These are phyloP conservation scores for Leptosphaerulina australis DNA, from an alignment of 2,329 filamentous ascomycete genomes.

Conservation along the genomic window DNA sequence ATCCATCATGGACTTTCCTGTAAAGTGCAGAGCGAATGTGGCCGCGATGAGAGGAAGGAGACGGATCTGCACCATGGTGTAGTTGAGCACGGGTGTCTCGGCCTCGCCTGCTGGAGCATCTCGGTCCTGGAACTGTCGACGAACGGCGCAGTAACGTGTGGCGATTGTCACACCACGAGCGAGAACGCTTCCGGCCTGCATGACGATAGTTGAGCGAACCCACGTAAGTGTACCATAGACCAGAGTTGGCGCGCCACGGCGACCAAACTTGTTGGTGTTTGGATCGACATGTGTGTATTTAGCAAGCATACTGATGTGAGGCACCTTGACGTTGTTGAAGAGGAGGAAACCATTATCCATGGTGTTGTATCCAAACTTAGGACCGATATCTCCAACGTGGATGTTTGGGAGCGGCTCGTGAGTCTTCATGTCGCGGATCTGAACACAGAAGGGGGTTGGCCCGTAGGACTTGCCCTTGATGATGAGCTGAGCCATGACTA, in stretches of 20 bases:
- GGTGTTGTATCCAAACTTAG: constrained; percentile 79
- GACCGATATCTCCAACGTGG: constrained; percentile 79
- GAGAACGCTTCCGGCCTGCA: constrained; percentile 73
- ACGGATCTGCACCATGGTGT: constrained; percentile 79
- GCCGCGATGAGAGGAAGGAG: constrained; percentile 74
- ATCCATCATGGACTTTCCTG: constrained; percentile 75
- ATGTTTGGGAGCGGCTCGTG: constrained; percentile 58
- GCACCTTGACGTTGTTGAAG: constrained; percentile 77
- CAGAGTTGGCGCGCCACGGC: constrained; percentile 69
- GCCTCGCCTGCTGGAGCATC: constrained; percentile 66
- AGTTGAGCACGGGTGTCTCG: constrained; percentile 79
- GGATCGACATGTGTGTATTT: constrained; percentile 73
- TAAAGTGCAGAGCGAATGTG: constrained; percentile 80
- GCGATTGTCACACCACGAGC: constrained; percentile 80
- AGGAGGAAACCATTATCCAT: constrained; percentile 84
- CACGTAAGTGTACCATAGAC: constrained; percentile 79
- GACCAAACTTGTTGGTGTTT: constrained; percentile 69
- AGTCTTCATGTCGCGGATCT: constrained; percentile 63
- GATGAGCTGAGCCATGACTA: constrained; percentile 78
- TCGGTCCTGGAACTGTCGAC: constrained; percentile 78
- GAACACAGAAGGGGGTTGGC: constrained; percentile 79
- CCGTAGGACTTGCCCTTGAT: constrained; percentile 72
- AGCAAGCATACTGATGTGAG: constrained; percentile 74
- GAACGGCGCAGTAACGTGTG: constrained; percentile 73
- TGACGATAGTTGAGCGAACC: constrained; percentile 74